Evolutionary conservation across 192 early-diverging fungal species (phyloP), one percentile per base, ranked within the genome.

Genomic region (Endogone sp.): DNA sequence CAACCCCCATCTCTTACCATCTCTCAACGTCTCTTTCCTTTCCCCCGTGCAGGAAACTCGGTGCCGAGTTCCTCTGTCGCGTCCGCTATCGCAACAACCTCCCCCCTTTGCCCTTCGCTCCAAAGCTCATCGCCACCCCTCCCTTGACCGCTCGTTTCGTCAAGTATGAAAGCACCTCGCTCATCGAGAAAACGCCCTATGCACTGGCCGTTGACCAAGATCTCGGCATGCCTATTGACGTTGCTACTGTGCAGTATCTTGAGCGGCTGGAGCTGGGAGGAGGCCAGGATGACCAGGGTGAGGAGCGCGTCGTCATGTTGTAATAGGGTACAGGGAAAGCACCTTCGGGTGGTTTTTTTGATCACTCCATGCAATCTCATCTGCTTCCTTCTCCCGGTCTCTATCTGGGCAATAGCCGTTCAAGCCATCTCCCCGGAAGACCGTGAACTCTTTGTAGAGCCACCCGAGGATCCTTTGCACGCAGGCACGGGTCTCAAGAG

Each of bases 1-100:
- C n/a, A n/a, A n/a, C n/a, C n/a, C n/a, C n/a, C n/a, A n/a, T n/a
- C n/a, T n/a, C n/a, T n/a, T n/a, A n/a, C n/a, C n/a, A n/a, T n/a
- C n/a, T n/a, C n/a, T n/a, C n/a, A n/a, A n/a, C n/a, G n/a, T n/a
- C n/a, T n/a, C n/a, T n/a, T n/a, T n/a, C n/a, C 37, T 1, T 49
- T 11, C 37, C 16, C 16, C 37, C 37, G 6, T 49, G 16, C 59
- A 81, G 79, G 70, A 81, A 81, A 72, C 73, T 77, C 58, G 79
- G 79, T 67, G 71, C 67, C 62, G 79, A 81, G 56, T 81, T 81
- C 62, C 67, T 81, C 22, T 85, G 81, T 71, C 79, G 78, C 32
- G 79, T 82, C 26, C 79, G 83, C 4, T 82, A 85, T 69, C 75
- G 83, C 60, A 85, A 85, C 56, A 73, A 67, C 23, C 69, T 85